A percentile compares a stretch with the other conserved stretches of the same genome.
Evolutionary conservation across 1,139 yeast species (phyloP).

Genomic region (Sugiyamaella pinicola): DNA sequence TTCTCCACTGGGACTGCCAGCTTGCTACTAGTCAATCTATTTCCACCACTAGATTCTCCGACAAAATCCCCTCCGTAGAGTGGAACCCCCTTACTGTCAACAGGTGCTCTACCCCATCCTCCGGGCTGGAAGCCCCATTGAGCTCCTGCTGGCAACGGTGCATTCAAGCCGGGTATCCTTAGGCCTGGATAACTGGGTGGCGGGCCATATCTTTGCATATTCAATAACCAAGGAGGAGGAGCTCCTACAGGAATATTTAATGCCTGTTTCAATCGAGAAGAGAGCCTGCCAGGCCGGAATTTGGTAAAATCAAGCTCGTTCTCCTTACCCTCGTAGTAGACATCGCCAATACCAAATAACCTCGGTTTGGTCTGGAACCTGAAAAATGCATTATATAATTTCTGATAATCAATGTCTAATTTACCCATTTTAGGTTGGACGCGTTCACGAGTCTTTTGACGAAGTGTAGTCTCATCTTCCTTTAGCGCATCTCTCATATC

Average conservation of each 20-base stretch:
- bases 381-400: conserved; percentile 84
- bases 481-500: conserved; percentile 72
- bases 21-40: conserved; percentile 36
- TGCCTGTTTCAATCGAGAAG: conserved; percentile 62
- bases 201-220: conserved; percentile 72
- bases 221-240: conserved; percentile 80
- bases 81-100: conserved; percentile 41
- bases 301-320: conserved; percentile 46
- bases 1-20: conserved; percentile 48
- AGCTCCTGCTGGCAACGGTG: conserved; percentile 45
- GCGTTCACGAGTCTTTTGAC: conserved; percentile 76
- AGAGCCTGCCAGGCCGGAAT: conserved; percentile 69
- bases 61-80: conserved; percentile 44
- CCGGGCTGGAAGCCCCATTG: conserved; percentile 48
- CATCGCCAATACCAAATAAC: conserved; percentile 68
- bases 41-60: conserved; percentile 28
- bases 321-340: conserved; percentile 80
- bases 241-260: conserved; percentile 66
- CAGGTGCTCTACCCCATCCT: conserved; percentile 48
- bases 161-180: conserved; percentile 57
- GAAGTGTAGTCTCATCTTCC: conserved; percentile 57
- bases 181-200: conserved; percentile 83
- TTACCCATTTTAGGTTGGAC: conserved; percentile 91
- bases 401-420: conserved; percentile 82
- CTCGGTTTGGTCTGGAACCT: conserved; percentile 75